A percentile compares a stretch with the other conserved stretches of the same genome.
These are phyloP conservation scores for Intubia oerlemansii DNA, from an alignment of 2,329 filamentous ascomycete genomes.

Conservation along the genomic window DNA sequence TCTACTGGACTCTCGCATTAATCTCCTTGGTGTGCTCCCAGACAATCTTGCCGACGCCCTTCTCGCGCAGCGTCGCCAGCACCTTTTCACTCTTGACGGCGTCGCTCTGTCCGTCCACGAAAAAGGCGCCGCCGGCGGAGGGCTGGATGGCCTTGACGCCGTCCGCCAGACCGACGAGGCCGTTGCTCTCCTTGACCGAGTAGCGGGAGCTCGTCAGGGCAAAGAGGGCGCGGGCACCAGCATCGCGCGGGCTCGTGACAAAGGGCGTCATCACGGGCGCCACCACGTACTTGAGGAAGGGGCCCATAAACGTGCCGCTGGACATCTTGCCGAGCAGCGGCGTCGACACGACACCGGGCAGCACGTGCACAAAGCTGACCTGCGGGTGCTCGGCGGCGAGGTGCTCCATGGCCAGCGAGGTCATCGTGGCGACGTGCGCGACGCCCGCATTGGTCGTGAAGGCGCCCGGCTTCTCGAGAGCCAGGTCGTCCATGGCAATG, in stretches of 20 bases:
- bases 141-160: slow-evolving; percentile 1
- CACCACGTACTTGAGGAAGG: neutral
- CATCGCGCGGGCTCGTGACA: slow-evolving; percentile 9
- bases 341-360: slow-evolving; percentile 16
- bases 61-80: slow-evolving; percentile 10
- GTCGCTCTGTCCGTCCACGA: slow-evolving; percentile 14
- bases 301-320: neutral
- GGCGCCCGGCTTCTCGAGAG: slow-evolving; percentile 13
- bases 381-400: slow-evolving; percentile 23
- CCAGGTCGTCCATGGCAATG: slow-evolving; percentile 10
- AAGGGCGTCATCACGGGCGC: slow-evolving; percentile 6
- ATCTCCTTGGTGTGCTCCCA: slow-evolving; percentile 15
- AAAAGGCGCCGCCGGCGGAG: slow-evolving; percentile 17
- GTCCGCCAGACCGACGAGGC: slow-evolving; percentile 3
- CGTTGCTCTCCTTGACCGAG: slow-evolving; percentile 9
- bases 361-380: slow-evolving; percentile 19
- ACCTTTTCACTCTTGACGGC: slow-evolving; percentile 10
- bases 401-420: slow-evolving; percentile 25
- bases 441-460: slow-evolving; percentile 11
- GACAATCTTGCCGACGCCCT: slow-evolving; percentile 13
- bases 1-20: too few species aligned
- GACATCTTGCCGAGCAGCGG: slow-evolving; percentile 10
- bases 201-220: slow-evolving; percentile 13
- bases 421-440: slow-evolving; percentile 21
- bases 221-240: slow-evolving; percentile 16